Conservation (phyloP, 441 rosid species). For the Euphorbia schlechtendalii region DNA sequence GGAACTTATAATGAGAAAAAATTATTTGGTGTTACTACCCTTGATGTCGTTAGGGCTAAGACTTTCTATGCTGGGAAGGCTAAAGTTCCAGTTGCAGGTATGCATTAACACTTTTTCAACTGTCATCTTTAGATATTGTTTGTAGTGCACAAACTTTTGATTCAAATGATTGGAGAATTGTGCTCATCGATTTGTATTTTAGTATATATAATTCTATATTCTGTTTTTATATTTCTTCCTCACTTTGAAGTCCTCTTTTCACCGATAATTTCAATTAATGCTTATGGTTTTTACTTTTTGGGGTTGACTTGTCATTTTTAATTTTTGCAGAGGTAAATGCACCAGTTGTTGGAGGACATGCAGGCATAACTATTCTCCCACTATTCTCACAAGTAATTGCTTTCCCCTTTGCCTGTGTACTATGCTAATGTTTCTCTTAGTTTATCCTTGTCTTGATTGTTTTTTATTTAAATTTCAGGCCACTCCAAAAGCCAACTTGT, state of each 20-base stretch:
- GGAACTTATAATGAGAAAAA: constrained; percentile 73
- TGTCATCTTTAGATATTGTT: background rate
- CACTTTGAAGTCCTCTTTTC: background rate
- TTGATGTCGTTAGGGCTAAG: constrained; percentile 92
- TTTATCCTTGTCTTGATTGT: constrained; percentile 6
- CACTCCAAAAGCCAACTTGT: constrained; percentile 72
- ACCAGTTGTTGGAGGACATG: constrained; percentile 98
- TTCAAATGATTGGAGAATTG: background rate
- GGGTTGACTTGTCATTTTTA: background rate
- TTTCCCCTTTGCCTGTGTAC: background rate
- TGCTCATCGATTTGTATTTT: background rate
- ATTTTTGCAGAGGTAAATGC: constrained; percentile 63
- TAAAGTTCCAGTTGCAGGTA: constrained; percentile 71
- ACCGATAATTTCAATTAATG: background rate
- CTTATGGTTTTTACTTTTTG: no score
- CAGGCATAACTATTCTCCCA: constrained; percentile 93
- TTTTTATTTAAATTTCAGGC: constrained; percentile 39
- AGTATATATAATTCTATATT: background rate
- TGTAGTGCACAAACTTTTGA: background rate
- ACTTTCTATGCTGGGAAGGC: constrained; percentile 96
- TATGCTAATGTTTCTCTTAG: background rate
- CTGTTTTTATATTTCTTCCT: background rate
- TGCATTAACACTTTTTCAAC: constrained; percentile 5
- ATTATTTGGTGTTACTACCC: constrained; percentile 89
- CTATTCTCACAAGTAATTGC: constrained; percentile 65